Evolutionary conservation across 2,329 filamentous ascomycete species (phyloP), one percentile per base, ranked within the genome.

Genomic region (Ascochyta lentis): DNA sequence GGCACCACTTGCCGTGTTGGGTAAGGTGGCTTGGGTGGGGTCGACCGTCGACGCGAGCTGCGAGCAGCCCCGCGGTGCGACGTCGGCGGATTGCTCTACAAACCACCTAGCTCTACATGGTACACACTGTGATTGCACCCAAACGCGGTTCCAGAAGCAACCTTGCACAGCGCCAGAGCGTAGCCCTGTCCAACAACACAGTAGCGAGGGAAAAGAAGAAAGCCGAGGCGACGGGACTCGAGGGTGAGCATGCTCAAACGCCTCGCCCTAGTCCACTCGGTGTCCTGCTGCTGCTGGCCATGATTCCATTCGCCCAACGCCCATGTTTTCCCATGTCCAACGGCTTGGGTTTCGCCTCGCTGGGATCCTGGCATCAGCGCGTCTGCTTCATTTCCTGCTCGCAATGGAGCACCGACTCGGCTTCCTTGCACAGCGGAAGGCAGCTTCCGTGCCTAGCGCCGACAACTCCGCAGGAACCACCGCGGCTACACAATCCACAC

Each of bases 1-100:
- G 42, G 47, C 41, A 55, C 47, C 53, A 55, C 53, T 55, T 55
- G 53, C 53, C 42, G 27, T 19, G 2, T 22, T 35, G 15, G 48
- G 53, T 40, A 50, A 55, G 19, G 19, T 3, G 19, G 19, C 19
- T 19, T 19, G 19, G 19, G 19, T 19, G 19, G 19, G 19, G 19
- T 19, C 19, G 19, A 19, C 19, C 2, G 19, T 19, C 19, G 19
- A 19, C 19, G 19, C 19, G 19, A 19, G 19, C 19, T 2, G 19
- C 19, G 19, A 19, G 19, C 19, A 22, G 42, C 37, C 23, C 12
- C n/a, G 24, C 51, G 53, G 53, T 50, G 33, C 42, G 12, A 56
- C 47, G 24, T 56, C 53, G 53, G 53, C 33, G 42, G 37, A 43
- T 24, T 47, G 19, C 19, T 19, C 19, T 19, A 19, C 19, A 19